phyloP scores from a whole-genome alignment of 116 monocot genomes.

The Cymodocea nodosa region DNA sequence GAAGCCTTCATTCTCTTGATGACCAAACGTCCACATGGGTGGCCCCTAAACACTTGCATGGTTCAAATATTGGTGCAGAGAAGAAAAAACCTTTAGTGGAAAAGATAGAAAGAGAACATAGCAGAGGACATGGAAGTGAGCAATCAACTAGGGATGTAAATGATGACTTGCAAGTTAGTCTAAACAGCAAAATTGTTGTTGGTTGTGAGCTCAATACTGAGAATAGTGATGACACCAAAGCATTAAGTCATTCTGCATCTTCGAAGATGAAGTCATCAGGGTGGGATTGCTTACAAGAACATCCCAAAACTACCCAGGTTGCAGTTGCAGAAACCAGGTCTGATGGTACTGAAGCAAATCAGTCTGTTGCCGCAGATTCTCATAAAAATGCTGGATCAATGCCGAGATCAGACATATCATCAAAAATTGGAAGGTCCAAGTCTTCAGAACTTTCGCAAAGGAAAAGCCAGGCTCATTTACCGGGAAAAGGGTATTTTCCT shows the following conservation, averaged over 20 bases:
- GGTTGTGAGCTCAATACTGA: not conserved
- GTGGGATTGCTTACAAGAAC: slow-evolving; percentile 62
- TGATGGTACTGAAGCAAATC: slow-evolving; percentile 7
- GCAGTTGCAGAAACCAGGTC: slow-evolving; percentile 8
- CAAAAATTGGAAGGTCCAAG: slow-evolving; percentile 22
- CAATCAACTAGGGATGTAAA: not conserved
- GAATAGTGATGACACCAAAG: slow-evolving; percentile 15
- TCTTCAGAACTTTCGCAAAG: slow-evolving; percentile 25
- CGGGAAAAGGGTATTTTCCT: slow-evolving; percentile 39
- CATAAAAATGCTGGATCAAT: slow-evolving; percentile 10
- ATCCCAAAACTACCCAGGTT: slow-evolving; percentile 3
- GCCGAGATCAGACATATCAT: slow-evolving; percentile 20
- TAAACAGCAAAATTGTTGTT: not conserved
- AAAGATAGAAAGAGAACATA: not conserved
- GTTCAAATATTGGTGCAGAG: not conserved
- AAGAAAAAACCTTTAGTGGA: not conserved
- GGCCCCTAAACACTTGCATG: not conserved
- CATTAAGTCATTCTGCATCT: slow-evolving; percentile 8
- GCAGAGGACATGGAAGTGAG: not conserved
- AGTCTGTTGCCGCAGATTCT: slow-evolving; percentile 2
- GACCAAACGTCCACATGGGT: not conserved
- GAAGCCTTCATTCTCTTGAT: slow-evolving; percentile 5
- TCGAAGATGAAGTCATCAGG: slow-evolving; percentile 43
- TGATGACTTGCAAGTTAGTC: not conserved
- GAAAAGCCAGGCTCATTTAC: slow-evolving; percentile 24